Evolutionary conservation across 768 basidiomycete species (phyloP), one percentile per base, ranked within the genome.

Genomic region (Collybia sp.): DNA sequence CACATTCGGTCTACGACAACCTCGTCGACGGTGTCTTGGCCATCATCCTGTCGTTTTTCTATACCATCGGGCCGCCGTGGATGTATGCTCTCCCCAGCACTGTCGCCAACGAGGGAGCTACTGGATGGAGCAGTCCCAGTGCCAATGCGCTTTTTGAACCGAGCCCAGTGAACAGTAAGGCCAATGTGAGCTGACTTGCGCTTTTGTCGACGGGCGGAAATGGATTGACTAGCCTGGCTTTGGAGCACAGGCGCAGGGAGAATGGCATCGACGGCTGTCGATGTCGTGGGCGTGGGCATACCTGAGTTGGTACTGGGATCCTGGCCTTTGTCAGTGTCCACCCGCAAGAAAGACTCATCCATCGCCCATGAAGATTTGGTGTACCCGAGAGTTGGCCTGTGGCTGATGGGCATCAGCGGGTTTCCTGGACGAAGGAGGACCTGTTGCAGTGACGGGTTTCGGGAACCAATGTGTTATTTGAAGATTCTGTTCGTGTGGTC

Each of bases 1-100:
- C 83, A 86, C 30, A 72, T 65, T 40, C 85, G 75, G 61, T 90
- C 87, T 12, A 90, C 87, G 17, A 90, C 79, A 16, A 88, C 77
- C 66, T 86, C 78, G 60, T 90, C 77, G 6, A 88, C 79, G 43
- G 70, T 65, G 31, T 61, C 68, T 12, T 57, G 59, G 20, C 69
- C 70, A 13, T 61, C 56, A 30, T 58, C 49, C 6, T 38, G 51
- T 17, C 38, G 43, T 3, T 62, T 61, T 19, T 51, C 40, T 12
- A 10, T 20, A 9, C 40, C 48, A 17, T 53, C 50, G 35, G 47
- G 37, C 18, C 54, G 60, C n/a, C 52, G 65, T 11, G 53, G 40
- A 30, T 62, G 69, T 33, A 58, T 69, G 46, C 63, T 64, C 53
- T 74, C 76, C 2, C 59, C 58, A 17, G 67, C 65, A 49, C 73